Conservation (phyloP, 164 flowering plant species). For the Cinnamomum micranthum region DNA sequence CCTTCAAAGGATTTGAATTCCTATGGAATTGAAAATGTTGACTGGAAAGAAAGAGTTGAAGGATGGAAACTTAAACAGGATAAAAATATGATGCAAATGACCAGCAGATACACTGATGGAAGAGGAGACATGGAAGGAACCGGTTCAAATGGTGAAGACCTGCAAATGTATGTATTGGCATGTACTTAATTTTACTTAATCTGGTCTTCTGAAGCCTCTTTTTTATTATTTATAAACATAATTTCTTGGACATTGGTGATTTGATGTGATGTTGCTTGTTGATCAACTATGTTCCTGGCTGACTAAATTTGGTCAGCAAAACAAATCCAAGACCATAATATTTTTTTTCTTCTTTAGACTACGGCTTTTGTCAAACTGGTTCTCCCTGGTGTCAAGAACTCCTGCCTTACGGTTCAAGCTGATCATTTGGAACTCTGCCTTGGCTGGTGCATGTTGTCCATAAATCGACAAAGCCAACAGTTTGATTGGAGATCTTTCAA, state of each 20-base stretch:
- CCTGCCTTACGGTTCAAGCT: too few relatives aligned
- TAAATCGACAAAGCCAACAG: too few relatives aligned
- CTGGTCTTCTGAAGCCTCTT: neutral
- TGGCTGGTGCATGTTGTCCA: too few relatives aligned
- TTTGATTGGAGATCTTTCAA: neutral
- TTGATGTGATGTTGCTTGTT: neutral
- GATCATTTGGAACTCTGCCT: too few relatives aligned
- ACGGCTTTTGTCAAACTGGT: neutral
- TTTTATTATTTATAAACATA: neutral
- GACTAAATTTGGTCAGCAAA: neutral
- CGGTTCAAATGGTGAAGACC: slow-evolving; percentile 94
- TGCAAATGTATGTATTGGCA: slow-evolving; percentile 62
- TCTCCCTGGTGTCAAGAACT: too few relatives aligned
- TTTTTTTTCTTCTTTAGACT: neutral
- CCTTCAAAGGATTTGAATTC: slow-evolving; percentile 92
- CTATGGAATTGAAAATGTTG: slow-evolving; percentile 95
- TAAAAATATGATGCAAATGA: slow-evolving; percentile 67
- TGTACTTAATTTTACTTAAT: neutral
- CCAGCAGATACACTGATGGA: slow-evolving; percentile 58
- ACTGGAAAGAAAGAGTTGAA: slow-evolving; percentile 98
- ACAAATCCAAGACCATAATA: neutral
- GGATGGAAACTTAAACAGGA: slow-evolving; percentile 97
- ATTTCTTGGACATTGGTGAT: neutral
- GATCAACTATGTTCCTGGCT: neutral
- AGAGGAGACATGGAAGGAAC: slow-evolving; percentile 93